Evolutionary conservation across 2,329 filamentous ascomycete genomes (phyloP), one percentile per base, ranked within the genome.

Genomic region (Claviceps sp.): DNA sequence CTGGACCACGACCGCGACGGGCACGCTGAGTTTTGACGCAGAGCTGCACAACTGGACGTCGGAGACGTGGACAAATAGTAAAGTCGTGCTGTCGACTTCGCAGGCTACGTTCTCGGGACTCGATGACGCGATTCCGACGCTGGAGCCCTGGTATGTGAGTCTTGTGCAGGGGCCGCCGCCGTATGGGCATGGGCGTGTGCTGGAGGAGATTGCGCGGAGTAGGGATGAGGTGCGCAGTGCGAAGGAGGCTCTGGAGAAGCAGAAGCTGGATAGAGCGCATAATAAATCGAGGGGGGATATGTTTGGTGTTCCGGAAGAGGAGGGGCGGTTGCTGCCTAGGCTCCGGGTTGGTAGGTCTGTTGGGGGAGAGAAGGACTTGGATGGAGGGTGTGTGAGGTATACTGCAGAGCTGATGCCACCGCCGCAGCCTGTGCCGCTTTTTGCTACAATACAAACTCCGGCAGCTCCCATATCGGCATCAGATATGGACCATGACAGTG

Each of bases 41-140:
- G 73, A 77, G 56, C 74, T 84, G 50, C 74, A 72, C 52, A 85
- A 85, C 64, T 68, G 68, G 49, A 83, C 79, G 0, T 79, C 77
- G 0, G 82, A 85, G 65, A 78, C 74, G 0, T 85, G 82, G 82
- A 69, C 68, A 34, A 74, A 78, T 63, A 76, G 78, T 62, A 77
- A 75, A 55, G 65, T 85, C 40, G 74, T 73, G 0, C 72, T 85
- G 5, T 84, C 81, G 2, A 84, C 79, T 0, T 83, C 79, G 0
- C 78, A 84, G 58, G 76, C 80, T 3, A 72, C 72, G 5, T 81
- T 78, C 50, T 71, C 75, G 1, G 74, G 75, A 1, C 66, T 83
- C 2, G 71, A 75, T 24, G 76, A 83, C 53, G 64, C 65, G 13
- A 74, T 80, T 1, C 81, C 81, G 0, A 65, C 63, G 4, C 70